A percentile compares a stretch with the other conserved stretches of the same genome.
Conservation (phyloP, 1,284 basidiomycete species). For the Apiotrichum gamsii region DNA sequence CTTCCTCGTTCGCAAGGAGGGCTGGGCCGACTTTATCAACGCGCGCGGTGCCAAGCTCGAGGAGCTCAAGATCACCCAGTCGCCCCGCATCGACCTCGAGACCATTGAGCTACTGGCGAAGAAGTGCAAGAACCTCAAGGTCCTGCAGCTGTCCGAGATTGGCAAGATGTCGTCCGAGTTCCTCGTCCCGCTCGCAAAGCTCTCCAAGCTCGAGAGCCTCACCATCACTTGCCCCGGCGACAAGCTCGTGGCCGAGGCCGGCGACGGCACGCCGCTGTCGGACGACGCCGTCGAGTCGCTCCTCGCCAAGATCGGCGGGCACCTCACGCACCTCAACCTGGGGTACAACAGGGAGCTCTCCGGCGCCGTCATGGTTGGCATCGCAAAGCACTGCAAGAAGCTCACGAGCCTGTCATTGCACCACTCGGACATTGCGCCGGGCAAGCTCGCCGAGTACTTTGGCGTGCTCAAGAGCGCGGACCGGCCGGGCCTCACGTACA, state of each 20-base stretch:
- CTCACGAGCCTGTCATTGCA: conserved; percentile 59
- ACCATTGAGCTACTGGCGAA: conserved; percentile 62
- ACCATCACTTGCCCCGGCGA: conserved; percentile 39
- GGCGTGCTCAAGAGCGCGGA: conserved; percentile 34
- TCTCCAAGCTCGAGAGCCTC: conserved; percentile 34
- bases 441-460: conserved; percentile 66
- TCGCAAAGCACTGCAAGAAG: conserved; percentile 54
- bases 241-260: conserved; percentile 55
- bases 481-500: conserved; percentile 46
- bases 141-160: conserved; percentile 73
- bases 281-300: conserved; percentile 59
- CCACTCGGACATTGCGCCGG: conserved; percentile 61
- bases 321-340: conserved; percentile 58
- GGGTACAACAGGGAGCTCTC: conserved; percentile 58
- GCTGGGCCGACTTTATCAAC: conserved; percentile 72
- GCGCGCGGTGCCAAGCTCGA: conserved; percentile 58
- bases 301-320: conserved; percentile 53
- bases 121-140: conserved; percentile 58
- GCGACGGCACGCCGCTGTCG: conserved; percentile 51
- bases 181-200: conserved; percentile 53
- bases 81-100: conserved; percentile 75
- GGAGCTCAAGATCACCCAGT: conserved; percentile 73
- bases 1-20: conserved; percentile 70
- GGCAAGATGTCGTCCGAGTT: conserved; percentile 65
- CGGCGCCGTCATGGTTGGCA: conserved; percentile 56